Base-by-base conservation (phyloP, 352 stramenopile species). In the Peronospora destructor region DNA sequence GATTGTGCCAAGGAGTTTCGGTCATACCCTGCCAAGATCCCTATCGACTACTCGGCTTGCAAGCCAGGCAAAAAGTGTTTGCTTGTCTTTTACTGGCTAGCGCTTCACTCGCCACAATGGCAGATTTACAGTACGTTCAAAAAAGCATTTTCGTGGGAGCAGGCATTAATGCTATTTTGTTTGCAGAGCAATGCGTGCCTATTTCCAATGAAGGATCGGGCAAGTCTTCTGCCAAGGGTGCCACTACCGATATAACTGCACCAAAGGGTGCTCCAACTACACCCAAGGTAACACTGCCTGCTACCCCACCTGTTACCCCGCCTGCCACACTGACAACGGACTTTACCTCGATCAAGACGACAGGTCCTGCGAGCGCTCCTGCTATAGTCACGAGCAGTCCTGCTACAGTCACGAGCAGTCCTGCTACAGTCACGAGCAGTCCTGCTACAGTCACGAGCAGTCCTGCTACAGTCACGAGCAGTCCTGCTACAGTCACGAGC, bases 51-150 rank as follows among this genome's bases (percentile, higher is more conserved):
- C 19, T 57, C 45, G 2, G 21, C 52, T 30, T 85, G 69, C 61
- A 63, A 62, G 43, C 66, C 66, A 13, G 67, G 59, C 21, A 53
- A 59, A 5, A 6, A 0, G 21, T 85, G 74, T 25, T 45, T 53
- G 14, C 46, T 85, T 33, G 53, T 46, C 26, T 82, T 84, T 56
- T 77, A 76, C 67, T 81, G 70, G 64, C 40, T 73, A 16, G 67
- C 64, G 13, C 33, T 74, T 17, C 61, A 77, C 56, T 52, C 53
- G 45, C 37, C 57, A 0, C 13, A 65, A n/a, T 77, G 64, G 68
- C 64, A 77, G 41, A 54, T 74, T 25, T 77, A 77, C 56, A 66
- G 57, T 66, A 57, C 43, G 61, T 62, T 30, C 3, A n/a, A 2
- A 21, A 29, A 11, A 21, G 19, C 26, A 13, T 23, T 3, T 11